Evolutionary conservation across 1,284 basidiomycete species (phyloP).

Genomic region (Apiotrichum mycotoxinovorans): DNA sequence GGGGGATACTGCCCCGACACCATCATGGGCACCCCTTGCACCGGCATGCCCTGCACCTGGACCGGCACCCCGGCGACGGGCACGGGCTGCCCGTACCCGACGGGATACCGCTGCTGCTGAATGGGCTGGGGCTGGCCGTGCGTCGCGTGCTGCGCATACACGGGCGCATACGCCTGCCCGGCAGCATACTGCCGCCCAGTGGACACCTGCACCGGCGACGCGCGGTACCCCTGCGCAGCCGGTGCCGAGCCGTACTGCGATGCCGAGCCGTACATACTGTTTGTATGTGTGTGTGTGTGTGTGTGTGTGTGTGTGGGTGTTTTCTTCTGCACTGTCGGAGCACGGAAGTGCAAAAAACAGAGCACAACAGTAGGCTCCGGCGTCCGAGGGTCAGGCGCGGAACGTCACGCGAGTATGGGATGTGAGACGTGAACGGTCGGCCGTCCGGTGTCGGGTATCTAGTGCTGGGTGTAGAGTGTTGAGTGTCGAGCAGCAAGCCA

Average conservation of each 20-base stretch:
- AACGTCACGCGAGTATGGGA: too few species aligned
- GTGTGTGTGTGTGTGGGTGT: too few species aligned
- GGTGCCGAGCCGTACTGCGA: neutral
- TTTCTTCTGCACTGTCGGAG: too few species aligned
- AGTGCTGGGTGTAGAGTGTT: too few species aligned
- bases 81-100: neutral
- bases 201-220: neutral
- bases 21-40: neutral
- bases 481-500: too few species aligned
- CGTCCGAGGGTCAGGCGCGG: too few species aligned
- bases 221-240: neutral
- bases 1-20: neutral
- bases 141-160: neutral
- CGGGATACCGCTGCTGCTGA: neutral
- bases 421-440: too few species aligned
- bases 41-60: neutral
- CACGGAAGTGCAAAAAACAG: too few species aligned
- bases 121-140: neutral
- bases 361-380: too few species aligned
- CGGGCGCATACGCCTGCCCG: neutral
- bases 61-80: too few species aligned
- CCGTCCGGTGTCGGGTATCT: too few species aligned
- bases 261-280: neutral
- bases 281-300: too few species aligned
- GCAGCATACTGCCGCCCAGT: neutral